These are phyloP conservation scores for Ramularia collo-cygni DNA, from an alignment of 2,329 filamentous ascomycete species.

Conservation along the genomic window DNA sequence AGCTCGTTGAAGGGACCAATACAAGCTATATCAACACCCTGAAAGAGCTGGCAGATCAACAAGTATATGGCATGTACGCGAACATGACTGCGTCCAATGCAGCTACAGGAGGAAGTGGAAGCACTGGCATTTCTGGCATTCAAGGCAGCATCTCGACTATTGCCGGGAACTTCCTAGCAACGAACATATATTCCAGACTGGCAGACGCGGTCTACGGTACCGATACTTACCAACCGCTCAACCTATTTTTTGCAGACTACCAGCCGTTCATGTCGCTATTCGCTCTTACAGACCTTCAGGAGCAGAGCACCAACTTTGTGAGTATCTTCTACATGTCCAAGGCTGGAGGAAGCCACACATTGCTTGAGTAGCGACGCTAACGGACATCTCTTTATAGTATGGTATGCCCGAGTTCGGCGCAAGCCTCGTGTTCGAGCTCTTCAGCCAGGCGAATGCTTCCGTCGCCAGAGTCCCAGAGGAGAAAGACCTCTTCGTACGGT, in stretches of 20 bases:
- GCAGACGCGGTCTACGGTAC: constrained; percentile 25
- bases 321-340: too few relatives aligned
- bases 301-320: constrained; percentile 36
- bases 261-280: constrained; percentile 48
- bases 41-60: constrained; percentile 44
- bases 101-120: constrained; percentile 5
- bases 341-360: too few relatives aligned
- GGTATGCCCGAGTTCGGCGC: constrained; percentile 44
- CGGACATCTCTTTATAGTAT: constrained; percentile 23
- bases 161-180: constrained; percentile 32
- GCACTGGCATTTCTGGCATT: constrained; percentile 25
- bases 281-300: constrained; percentile 38
- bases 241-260: constrained; percentile 42
- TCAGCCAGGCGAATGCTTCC: constrained; percentile 33
- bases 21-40: constrained; percentile 23
- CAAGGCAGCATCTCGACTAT: constrained; percentile 34
- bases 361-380: too few relatives aligned
- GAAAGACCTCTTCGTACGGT: constrained; percentile 48
- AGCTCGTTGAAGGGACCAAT: constrained; percentile 12
- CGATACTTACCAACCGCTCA: constrained; percentile 27
- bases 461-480: constrained; percentile 31
- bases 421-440: constrained; percentile 48
- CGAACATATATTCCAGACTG: constrained; percentile 30
- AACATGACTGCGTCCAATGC: constrained; percentile 34
- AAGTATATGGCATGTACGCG: constrained; percentile 38